phyloP scores from a whole-genome alignment of 2,329 filamentous ascomycete genomes.

The Arthrinium puccinioides region DNA sequence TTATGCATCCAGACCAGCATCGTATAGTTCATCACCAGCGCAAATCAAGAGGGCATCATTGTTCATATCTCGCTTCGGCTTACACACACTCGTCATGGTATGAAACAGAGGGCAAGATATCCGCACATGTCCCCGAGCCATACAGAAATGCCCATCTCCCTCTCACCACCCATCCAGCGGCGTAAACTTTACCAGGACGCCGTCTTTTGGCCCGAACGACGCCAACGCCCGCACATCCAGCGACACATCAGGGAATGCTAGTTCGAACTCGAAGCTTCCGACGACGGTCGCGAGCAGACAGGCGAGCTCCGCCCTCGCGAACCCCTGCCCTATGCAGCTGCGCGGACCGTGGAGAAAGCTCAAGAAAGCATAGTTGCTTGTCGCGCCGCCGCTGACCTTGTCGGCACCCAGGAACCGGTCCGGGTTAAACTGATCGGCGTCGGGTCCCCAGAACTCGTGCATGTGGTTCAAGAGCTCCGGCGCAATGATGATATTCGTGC shows the following conservation, averaged over 20 bases:
- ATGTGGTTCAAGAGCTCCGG: conserved; percentile 65
- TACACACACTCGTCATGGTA: too few species aligned
- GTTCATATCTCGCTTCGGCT: too few species aligned
- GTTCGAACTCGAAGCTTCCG: conserved; percentile 62
- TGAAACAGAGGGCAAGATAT: too few species aligned
- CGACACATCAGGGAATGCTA: conserved; percentile 21
- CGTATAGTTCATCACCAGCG: too few species aligned
- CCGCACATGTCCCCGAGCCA: too few species aligned
- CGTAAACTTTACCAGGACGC: too few species aligned
- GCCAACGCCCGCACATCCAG: neutral
- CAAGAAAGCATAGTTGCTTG: conserved; percentile 68
- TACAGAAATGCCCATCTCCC: too few species aligned
- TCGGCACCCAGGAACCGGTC: conserved; percentile 58
- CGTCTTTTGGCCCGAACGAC: neutral
- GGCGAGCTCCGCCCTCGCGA: conserved; percentile 79
- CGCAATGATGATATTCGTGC: conserved; percentile 56
- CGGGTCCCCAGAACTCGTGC: conserved; percentile 64
- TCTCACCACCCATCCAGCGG: too few species aligned
- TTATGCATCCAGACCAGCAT: too few species aligned
- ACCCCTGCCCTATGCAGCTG: conserved; percentile 75
- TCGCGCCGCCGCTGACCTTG: conserved; percentile 55
- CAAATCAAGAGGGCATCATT: too few species aligned
- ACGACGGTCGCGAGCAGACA: conserved; percentile 72
- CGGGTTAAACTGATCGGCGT: conserved; percentile 69
- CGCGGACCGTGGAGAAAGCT: conserved; percentile 83